Percentiles rank a stretch among this genome's conserved stretches.
Conservation (phyloP, 2,329 filamentous ascomycete species). For the Fusarium paranaense region DNA sequence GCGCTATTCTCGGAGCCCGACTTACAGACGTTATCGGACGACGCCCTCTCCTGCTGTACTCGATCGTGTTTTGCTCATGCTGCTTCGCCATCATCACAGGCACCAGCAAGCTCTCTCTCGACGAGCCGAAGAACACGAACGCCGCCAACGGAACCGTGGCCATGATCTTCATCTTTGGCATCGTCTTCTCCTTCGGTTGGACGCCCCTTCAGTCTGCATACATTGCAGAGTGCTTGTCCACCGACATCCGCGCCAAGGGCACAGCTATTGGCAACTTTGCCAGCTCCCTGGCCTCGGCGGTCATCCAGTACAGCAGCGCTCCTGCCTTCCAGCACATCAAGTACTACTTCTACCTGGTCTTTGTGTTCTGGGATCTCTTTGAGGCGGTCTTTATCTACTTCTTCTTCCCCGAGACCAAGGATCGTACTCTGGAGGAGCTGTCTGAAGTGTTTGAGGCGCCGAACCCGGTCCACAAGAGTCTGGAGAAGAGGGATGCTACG, state of each 20-base stretch:
- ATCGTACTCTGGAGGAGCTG: slow-evolving; percentile 64
- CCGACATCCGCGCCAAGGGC: slow-evolving; percentile 58
- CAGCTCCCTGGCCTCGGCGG: slow-evolving; percentile 50
- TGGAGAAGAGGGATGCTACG: slow-evolving; percentile 55
- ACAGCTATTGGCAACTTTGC: slow-evolving; percentile 57
- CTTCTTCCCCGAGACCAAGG: slow-evolving; percentile 62
- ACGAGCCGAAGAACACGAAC: slow-evolving; percentile 48
- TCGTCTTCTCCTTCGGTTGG: slow-evolving; percentile 63
- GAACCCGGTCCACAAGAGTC: slow-evolving; percentile 59
- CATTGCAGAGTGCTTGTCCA: slow-evolving; percentile 60
- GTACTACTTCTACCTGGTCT: slow-evolving; percentile 59
- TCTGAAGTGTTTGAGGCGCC: slow-evolving; percentile 62
- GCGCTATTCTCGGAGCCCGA: slow-evolving; percentile 64
- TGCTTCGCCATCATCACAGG: slow-evolving; percentile 63
- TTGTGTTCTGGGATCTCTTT: slow-evolving; percentile 59
- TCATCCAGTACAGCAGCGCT: slow-evolving; percentile 59
- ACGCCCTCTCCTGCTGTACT: slow-evolving; percentile 63
- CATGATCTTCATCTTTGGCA: slow-evolving; percentile 64
- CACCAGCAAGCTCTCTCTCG: slow-evolving; percentile 57
- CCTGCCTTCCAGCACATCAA: slow-evolving; percentile 57
- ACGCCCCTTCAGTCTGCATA: slow-evolving; percentile 62
- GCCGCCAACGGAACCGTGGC: slow-evolving; percentile 59
- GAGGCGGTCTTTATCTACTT: slow-evolving; percentile 60
- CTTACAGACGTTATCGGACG: slow-evolving; percentile 69
- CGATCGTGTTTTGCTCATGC: slow-evolving; percentile 57